Percentiles rank a stretch among this genome's conserved stretches.
Conservation (phyloP, 169 alveolate species). For the Miamiensis avidus region DNA sequence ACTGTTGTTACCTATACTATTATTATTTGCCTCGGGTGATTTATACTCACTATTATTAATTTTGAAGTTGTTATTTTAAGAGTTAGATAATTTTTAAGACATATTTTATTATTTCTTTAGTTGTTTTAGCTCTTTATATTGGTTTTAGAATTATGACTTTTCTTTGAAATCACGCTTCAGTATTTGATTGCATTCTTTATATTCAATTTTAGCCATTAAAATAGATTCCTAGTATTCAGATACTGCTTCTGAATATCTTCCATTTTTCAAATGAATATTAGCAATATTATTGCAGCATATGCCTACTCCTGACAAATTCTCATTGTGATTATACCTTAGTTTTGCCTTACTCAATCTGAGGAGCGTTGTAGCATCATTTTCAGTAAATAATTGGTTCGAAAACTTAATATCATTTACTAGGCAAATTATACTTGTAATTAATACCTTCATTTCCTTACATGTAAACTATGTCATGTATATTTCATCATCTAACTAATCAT, state of each 20-base stretch:
- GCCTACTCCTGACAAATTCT: conserved; percentile 37
- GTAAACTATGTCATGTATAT: neutral
- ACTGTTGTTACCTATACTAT: neutral
- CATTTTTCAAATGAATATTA: conserved; percentile 43
- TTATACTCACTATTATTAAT: neutral
- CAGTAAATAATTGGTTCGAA: no score
- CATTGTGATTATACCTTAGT: neutral
- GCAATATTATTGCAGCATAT: conserved; percentile 48
- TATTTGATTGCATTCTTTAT: neutral
- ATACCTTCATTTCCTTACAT: neutral
- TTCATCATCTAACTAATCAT: neutral
- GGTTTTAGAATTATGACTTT: neutral
- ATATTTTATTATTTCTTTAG: neutral
- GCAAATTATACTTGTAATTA: neutral
- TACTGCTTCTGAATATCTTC: conserved; percentile 43
- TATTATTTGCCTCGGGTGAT: neutral
- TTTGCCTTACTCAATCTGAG: neutral
- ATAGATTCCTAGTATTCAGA: conserved; percentile 46
- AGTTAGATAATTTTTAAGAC: neutral
- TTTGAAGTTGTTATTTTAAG: neutral
- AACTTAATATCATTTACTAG: neutral
- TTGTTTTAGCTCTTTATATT: neutral
- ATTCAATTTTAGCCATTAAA: conserved; percentile 36
- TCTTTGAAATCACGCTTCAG: neutral
- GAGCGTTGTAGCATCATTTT: neutral